Evolutionary conservation across 495 filamentous ascomycete genomes (phyloP), one percentile per base, ranked within the genome.

Genomic region (Penicillium atrosanguineum): DNA sequence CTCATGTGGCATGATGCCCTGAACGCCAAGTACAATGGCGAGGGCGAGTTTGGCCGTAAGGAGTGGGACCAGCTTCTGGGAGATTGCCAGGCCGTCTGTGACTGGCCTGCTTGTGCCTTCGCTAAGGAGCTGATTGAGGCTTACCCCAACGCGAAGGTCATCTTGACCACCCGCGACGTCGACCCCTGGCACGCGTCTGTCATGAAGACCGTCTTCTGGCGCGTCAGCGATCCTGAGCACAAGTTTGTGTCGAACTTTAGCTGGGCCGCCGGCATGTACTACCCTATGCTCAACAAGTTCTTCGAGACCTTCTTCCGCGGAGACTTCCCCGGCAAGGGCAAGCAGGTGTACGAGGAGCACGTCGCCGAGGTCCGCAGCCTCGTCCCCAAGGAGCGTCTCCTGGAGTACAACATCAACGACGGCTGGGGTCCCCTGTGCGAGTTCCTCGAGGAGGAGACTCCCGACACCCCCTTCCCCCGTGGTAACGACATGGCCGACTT

Each of bases 11-110:
- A 79, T 63, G 81, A 86, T 61, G 84, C 83, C 39, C 71, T 87
- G n/a, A 69, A 70, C 18, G 83, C 83, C 53, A 87, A 87, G 58
- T 88, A 82, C 65, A 73, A 83, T 48, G 80, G 81, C 12, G 67
- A 78, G 15, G 83, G 82, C 40, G 74, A 79, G 49, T 87, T 85
- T 65, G 80, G 77, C 49, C 76, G 79, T 23, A 79, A 81, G 63
- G 81, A 88, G 65, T 87, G 81, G 81, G 85, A 88, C 63, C 77
- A 83, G 69, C 75, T 88, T 12, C 69, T 88, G 38, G 85, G 85
- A 47, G 76, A 84, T 61, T 84, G 81, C 61, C 79, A 84, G 72
- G 83, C 83, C 40, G 80, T 87, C 21, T 84, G 79, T 64, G 85
- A 88, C 72, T 82, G 80, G 78, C 84, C 85, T 9, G 82, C 82